phyloP scores from a whole-genome alignment of 2,329 filamentous ascomycete genomes.

The Sarocladium brachiariae region DNA sequence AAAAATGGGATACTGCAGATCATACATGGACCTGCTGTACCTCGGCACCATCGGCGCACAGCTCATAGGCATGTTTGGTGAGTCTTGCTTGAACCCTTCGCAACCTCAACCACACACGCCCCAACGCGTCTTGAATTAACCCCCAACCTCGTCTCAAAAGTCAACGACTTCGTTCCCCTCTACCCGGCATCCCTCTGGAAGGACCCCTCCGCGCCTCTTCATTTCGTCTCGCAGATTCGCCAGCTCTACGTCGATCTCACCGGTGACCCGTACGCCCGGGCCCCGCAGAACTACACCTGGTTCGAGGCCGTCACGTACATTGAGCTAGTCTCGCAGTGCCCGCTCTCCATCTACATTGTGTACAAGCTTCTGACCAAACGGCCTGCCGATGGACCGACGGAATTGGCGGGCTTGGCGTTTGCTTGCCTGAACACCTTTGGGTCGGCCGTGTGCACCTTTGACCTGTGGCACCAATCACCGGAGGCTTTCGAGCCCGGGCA shows the following conservation, averaged over 20 bases:
- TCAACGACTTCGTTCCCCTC: constrained; percentile 46
- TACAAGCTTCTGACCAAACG: constrained; percentile 27
- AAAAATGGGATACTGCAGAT: background rate
- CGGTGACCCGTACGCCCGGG: constrained; percentile 46
- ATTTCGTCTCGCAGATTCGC: constrained; percentile 39
- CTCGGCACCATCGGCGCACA: constrained; percentile 26
- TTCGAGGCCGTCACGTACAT: constrained; percentile 43
- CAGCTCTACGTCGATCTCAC: constrained; percentile 39
- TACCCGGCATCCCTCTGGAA: constrained; percentile 43
- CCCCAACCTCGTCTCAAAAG: constrained; percentile 26
- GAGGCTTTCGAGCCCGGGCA: constrained; percentile 34
- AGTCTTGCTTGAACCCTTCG: constrained; percentile 1
- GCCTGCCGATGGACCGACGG: constrained; percentile 31
- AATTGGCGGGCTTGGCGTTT: constrained; percentile 46
- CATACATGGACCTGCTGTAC: constrained; percentile 24
- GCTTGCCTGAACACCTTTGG: constrained; percentile 45
- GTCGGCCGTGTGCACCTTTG: constrained; percentile 43
- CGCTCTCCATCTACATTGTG: constrained; percentile 41
- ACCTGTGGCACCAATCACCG: constrained; percentile 42
- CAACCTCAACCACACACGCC: background rate
- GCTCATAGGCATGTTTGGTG: constrained; percentile 31
- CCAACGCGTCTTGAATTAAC: too few relatives aligned
- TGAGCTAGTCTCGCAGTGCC: constrained; percentile 44
- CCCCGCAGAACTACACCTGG: constrained; percentile 33
- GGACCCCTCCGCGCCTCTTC: constrained; percentile 35